Conservation (phyloP, 2,329 filamentous ascomycete genomes). For the Aphanocladium album region DNA sequence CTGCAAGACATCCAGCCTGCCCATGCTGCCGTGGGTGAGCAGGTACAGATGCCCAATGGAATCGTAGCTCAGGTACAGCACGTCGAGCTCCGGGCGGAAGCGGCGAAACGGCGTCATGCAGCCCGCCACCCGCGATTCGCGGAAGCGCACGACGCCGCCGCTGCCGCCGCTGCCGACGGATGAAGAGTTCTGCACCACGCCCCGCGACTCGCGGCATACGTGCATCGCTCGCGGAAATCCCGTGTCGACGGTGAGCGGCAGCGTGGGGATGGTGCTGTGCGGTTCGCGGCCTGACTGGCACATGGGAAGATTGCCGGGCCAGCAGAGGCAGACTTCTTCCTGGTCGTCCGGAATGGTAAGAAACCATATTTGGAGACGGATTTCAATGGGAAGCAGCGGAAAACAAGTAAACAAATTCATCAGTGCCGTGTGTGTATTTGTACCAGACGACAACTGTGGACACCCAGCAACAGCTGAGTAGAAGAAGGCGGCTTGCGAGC, state of each 20-base stretch:
- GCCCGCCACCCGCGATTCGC: background rate
- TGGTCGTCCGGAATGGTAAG: background rate
- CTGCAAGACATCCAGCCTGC: too few species aligned
- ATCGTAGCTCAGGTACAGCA: background rate
- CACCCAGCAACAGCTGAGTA: too few species aligned
- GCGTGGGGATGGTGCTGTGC: too few species aligned
- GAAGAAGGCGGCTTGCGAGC: too few species aligned
- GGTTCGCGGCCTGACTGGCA: too few species aligned
- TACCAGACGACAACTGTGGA: too few species aligned
- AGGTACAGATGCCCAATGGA: background rate
- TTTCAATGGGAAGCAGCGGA: background rate
- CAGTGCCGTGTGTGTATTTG: too few species aligned
- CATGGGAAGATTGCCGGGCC: background rate
- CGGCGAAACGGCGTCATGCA: background rate
- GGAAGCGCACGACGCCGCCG: constrained; percentile 1
- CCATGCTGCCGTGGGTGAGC: too few species aligned
- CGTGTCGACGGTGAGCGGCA: constrained; percentile 5
- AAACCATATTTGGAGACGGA: constrained; percentile 2
- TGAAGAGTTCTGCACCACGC: background rate
- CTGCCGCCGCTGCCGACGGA: too few species aligned
- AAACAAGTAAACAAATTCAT: too few species aligned
- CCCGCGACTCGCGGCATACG: constrained; percentile 1
- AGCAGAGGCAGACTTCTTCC: background rate
- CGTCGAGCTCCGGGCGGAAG: constrained; percentile 2
- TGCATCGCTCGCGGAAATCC: background rate